Evolutionary conservation across 176 grass and related monocot genomes (phyloP), one percentile per base, ranked within the genome.

Genomic region (Oryza brachyantha): DNA sequence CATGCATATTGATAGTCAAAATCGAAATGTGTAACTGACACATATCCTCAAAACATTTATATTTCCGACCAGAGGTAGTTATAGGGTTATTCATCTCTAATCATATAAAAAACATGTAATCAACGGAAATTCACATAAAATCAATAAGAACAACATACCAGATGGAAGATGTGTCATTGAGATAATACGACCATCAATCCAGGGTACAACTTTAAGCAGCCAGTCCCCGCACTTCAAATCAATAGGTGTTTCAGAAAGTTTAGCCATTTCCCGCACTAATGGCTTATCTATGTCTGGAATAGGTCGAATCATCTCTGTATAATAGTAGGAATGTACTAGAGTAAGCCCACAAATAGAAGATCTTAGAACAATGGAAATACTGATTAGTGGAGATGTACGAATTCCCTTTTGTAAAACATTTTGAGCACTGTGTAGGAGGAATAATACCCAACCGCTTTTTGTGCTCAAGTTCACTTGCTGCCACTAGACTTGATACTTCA

Each of bases 111-210:
- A 12, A 54, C 2, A 5, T 8, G 14, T 21, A 54, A 54, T 2
- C 19, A 55, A 55, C 0, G 2, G 19, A n/a, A 21, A n/a, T 5
- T n/a, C 3, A 8, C 8, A 54, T 7, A n/a, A 54, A 54, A 7
- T 21, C 48, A 54, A n/a, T 55, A 55, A 55, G 50, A 55, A 3
- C 17, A 64, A 19, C 26, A 73, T 94, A 98, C 95, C 95, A 70
- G 92, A 86, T 82, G 92, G 92, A 71, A 92, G 80, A 90, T 98
- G 95, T 22, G 65, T 64, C 91, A 98, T 94, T 9, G 92, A 98
- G 39, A 94, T 87, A 87, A 94, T 88, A 54, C 95, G 92, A 38
- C 92, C 95, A 3, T 92, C 95, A 71, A 98, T 98, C 87, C 90
- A 92, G 4, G 92, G 95, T 36, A 98, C 90, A 76, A 98, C 65